phyloP scores from a whole-genome alignment of 306 rosid species.

The Pachyrhizus erosus region DNA sequence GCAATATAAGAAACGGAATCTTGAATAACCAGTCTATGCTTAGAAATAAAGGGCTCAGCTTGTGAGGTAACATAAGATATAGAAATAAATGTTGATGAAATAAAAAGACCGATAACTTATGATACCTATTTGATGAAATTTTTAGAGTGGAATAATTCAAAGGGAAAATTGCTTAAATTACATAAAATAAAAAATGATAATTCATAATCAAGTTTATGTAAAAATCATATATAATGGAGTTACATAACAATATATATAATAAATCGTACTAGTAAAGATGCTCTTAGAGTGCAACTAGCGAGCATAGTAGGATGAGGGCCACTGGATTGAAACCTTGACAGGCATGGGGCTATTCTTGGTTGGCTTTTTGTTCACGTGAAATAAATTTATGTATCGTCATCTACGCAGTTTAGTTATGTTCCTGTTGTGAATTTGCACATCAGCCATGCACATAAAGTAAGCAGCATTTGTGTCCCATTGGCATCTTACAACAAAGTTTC shows the following conservation, averaged over 20 bases:
- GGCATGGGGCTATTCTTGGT: conserved; percentile 47
- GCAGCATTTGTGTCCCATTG: conserved; percentile 18
- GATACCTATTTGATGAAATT: not conserved
- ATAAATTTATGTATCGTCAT: conserved; percentile 20
- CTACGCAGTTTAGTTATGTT: not conserved
- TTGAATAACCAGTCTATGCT: not conserved
- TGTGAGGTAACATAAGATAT: not conserved
- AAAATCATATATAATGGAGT: too few species aligned
- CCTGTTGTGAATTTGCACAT: conserved; percentile 30
- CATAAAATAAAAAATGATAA: not conserved
- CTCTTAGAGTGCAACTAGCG: not conserved
- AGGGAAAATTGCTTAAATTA: not conserved
- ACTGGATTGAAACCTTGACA: conserved; percentile 8
- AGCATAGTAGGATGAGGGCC: not conserved
- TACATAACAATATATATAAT: too few species aligned
- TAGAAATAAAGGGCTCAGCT: not conserved
- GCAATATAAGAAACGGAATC: not conserved
- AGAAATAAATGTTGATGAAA: not conserved
- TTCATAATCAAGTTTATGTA: too few species aligned
- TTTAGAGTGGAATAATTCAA: not conserved
- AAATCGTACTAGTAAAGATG: not conserved
- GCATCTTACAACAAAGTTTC: not conserved
- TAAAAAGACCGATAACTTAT: not conserved
- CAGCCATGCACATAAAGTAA: conserved; percentile 16
- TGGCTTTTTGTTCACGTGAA: conserved; percentile 65